Percentiles rank a stretch among this genome's conserved stretches.
These are phyloP conservation scores for Bruguiera gymnorhiza DNA, from an alignment of 345 rosid species.

Conservation along the genomic window DNA sequence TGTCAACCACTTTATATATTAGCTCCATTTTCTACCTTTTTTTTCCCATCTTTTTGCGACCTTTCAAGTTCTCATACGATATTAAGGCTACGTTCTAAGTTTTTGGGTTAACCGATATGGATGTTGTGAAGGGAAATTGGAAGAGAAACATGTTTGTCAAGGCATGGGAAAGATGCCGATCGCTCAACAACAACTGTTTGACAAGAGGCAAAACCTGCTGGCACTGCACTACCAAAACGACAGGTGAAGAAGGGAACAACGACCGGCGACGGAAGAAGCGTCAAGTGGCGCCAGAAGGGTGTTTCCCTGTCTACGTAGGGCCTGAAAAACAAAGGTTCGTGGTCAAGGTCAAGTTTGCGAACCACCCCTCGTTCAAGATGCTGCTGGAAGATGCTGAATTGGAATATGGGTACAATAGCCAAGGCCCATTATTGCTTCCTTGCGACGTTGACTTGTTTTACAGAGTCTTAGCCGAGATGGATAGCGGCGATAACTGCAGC, in stretches of 20 bases:
- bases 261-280: conserved; percentile 11
- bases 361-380: conserved; percentile 67
- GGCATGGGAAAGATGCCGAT: conserved; percentile 20
- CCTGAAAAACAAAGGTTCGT: conserved; percentile 49
- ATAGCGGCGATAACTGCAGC: conserved; percentile 4
- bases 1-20: no score
- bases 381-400: conserved; percentile 74
- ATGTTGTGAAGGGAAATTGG: conserved; percentile 14
- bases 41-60: no score
- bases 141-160: conserved; percentile 11
- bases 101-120: conserved; percentile 9
- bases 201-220: conserved; percentile 21
- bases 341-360: conserved; percentile 46
- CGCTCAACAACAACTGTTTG: neutral
- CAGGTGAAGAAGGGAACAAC: neutral
- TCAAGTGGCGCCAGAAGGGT: conserved; percentile 46
- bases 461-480: conserved; percentile 57
- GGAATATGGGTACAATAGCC: conserved; percentile 54
- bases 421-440: conserved; percentile 75
- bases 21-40: no score
- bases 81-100: no score
- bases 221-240: conserved; percentile 9
- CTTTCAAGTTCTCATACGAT: no score
- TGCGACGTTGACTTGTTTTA: conserved; percentile 66
- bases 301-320: conserved; percentile 78